Base-by-base conservation (phyloP, 345 rosid species). In the Eucalyptus tenuipes region DNA sequence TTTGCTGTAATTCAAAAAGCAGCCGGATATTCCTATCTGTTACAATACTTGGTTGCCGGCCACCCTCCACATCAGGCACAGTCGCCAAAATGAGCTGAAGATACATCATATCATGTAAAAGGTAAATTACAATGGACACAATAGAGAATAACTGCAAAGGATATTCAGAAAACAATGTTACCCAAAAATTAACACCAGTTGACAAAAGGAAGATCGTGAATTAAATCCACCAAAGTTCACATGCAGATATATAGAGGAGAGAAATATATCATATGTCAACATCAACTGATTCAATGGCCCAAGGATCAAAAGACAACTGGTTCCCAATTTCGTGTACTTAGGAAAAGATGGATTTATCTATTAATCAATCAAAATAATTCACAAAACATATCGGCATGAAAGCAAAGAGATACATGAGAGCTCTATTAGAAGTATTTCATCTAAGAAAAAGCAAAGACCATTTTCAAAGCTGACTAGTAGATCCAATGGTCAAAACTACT, bases 1-100 rank as follows among this genome's bases (percentile, higher is more conserved):
- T 98, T 88, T 92, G 94, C 93, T 98, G 99, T 89, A 98, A 92
- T 87, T 97, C 99, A 94, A 98, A 97, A 49, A 97, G 98, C 88
- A 98, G 93, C 92, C 92, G 94, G 90, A 97, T 95, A 91, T 98
- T 96, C n/a, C 93, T 94, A 79, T 97, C 97, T 68, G 97, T 95
- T 89, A 98, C 91, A 85, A 98, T 97, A 91, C 96, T 92, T 50
- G 98, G 96, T 45, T 82, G 91, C 88, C 89, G 92, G 85, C 95
- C 97, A 89, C 87, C 90, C 89, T 91, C 91, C 52, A 91, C 90
- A 89, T 93, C 93, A 85, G 98, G 97, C 90, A 91, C 80, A 87
- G 98, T 95, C 37, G 98, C 95, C 93, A 98, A 86, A 90, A 98
- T 97, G 89, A 98, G 96, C 99, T 98, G 96, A 87, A 85, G 29